These are phyloP conservation scores for Heterobasidion occidentale DNA, from an alignment of 1,284 basidiomycete genomes.

Conservation along the genomic window DNA sequence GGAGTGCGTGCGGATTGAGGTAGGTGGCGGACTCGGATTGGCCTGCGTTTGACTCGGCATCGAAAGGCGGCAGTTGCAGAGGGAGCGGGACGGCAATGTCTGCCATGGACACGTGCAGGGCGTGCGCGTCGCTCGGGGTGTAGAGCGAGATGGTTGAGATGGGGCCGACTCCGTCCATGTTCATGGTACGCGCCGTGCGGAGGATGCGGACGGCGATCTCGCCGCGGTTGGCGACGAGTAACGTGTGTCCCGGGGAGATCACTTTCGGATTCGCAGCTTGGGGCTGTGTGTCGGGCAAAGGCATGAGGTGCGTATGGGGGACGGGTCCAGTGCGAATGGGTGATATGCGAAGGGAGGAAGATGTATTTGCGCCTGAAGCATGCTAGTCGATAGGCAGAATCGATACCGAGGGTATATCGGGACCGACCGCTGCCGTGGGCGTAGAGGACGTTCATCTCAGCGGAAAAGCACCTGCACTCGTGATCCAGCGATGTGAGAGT, in stretches of 20 bases:
- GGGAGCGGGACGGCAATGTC: conserved; percentile 37
- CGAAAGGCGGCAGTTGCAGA: conserved; percentile 1
- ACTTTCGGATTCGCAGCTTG: background rate
- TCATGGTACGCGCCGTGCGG: conserved; percentile 28
- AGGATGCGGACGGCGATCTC: conserved; percentile 52
- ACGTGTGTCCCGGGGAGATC: conserved; percentile 18
- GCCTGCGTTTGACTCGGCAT: conserved; percentile 10
- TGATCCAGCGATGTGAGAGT: no score
- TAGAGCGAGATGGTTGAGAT: conserved; percentile 47
- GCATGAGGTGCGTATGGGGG: background rate
- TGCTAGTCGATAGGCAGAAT: no score
- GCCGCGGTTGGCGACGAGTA: conserved; percentile 42
- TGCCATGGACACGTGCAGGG: conserved; percentile 46
- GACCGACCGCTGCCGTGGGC: no score
- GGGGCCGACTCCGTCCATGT: no score
- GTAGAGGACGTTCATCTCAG: no score
- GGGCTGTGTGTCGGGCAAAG: background rate
- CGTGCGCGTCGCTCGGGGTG: conserved; percentile 42
- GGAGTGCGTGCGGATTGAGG: no score
- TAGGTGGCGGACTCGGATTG: no score
- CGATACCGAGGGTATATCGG: no score
- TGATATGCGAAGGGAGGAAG: background rate
- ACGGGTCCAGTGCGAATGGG: background rate
- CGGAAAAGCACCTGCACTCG: no score
- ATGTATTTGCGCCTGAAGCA: no score